Evolutionary conservation across 768 basidiomycete species (phyloP).

Genomic region (Podaxis sp.): DNA sequence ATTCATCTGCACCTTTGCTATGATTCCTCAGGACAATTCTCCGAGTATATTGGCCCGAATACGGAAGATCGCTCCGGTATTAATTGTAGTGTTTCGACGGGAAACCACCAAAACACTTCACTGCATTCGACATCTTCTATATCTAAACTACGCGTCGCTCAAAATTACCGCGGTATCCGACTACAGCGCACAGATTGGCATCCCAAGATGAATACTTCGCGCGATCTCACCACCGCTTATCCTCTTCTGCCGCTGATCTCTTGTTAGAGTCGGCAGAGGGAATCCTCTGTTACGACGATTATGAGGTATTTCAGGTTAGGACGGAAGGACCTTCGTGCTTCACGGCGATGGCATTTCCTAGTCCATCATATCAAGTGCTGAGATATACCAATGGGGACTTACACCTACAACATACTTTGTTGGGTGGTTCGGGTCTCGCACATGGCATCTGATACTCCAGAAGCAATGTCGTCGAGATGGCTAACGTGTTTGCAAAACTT

Average conservation of each 20-base stretch:
- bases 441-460: neutral
- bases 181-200: neutral
- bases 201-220: neutral
- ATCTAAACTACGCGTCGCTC: neutral
- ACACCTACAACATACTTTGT: too few species aligned
- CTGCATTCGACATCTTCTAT: neutral
- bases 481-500: neutral
- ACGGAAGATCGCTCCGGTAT: neutral
- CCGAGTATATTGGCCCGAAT: neutral
- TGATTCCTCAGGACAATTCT: neutral
- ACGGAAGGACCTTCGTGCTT: neutral
- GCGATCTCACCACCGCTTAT: neutral
- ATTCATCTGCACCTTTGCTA: neutral
- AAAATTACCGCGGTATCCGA: neutral
- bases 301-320: conserved; percentile 5
- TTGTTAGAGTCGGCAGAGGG: neutral
- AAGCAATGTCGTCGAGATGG: neutral
- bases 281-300: neutral
- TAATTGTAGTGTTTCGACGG: neutral
- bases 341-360: neutral
- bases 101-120: neutral
- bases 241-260: neutral
- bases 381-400: neutral
- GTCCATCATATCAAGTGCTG: conserved; percentile 3
- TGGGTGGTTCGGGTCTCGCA: too few species aligned